phyloP scores from a whole-genome alignment of 306 rosid genomes.

The Rosa lucieae region DNA sequence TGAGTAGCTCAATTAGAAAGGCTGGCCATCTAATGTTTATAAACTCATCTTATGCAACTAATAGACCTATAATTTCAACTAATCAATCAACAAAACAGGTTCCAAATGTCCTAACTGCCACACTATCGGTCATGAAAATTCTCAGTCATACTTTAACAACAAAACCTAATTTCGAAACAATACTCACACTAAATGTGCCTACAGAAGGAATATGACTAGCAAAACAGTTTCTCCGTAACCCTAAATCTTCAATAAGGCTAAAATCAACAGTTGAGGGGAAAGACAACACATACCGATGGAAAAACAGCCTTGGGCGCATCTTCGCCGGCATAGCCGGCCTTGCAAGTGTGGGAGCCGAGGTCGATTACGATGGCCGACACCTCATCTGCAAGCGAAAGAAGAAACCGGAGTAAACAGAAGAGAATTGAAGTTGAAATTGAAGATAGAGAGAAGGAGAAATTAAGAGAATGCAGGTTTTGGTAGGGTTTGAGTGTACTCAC shows the following conservation, averaged over 20 bases:
- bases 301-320: slow-evolving; percentile 99
- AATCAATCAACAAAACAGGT: background rate
- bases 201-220: background rate
- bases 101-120: background rate
- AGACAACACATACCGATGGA: slow-evolving; percentile 53
- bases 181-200: background rate
- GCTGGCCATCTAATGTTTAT: background rate
- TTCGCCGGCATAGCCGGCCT: slow-evolving; percentile 98
- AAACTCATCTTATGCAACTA: background rate
- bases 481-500: slow-evolving; percentile 45
- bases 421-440: background rate
- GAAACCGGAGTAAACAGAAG: background rate
- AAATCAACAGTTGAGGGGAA: background rate
- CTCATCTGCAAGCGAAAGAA: slow-evolving; percentile 52
- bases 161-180: background rate
- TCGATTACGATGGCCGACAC: slow-evolving; percentile 93
- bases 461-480: background rate
- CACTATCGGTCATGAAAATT: background rate
- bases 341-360: slow-evolving; percentile 94
- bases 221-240: background rate
- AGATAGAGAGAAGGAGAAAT: background rate
- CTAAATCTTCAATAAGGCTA: background rate
- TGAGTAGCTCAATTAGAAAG: background rate
- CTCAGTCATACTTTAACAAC: background rate
- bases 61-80: background rate